Base-by-base conservation (phyloP, 805 yeast genomes). In the Wickerhamiella azymoides region DNA sequence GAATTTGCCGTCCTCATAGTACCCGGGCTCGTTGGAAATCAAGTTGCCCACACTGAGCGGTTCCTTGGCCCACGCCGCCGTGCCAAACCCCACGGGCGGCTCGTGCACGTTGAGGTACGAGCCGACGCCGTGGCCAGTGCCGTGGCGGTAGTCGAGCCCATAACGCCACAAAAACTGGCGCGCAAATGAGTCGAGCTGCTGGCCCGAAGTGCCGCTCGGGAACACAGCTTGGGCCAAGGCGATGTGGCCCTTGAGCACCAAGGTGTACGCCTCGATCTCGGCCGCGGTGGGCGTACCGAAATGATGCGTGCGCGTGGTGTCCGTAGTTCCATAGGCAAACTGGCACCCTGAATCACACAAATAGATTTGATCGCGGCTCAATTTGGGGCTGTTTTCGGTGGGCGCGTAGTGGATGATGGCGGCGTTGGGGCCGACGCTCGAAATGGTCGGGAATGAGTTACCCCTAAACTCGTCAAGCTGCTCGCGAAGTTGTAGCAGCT, bases 61-160 rank as follows among this genome's bases (percentile, higher is more conserved):
- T 38, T 71, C 72, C 9, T 73, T 67, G 26, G 38, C 48, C 58
- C 61, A 67, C 48, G 27, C 28, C 81, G 51, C 52, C 45, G 49
- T 47, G n/a, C 55, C 84, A 49, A 92, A 77, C 13, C 88, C 94
- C 46, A 89, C 72, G 1, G 97, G 97, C 0, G 93, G 92, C 58
- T 93, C 96, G 61, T 92, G 98, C 14, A 92, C 97, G 60, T 81
- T 80, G 39, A 93, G 75, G 59, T 72, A 89, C 17, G 88, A 72
- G 2, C 96, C 97, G n/a, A 92, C 82, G 4, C 98, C 98, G 62
- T 92, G 98, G 1, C 97, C 96, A 0, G 97, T 85, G 9, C 98
- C 97, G 62, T 92, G 98, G 51, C 79, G 75, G 60, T 83, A 92
- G 60, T 84, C 92, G 41, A 84, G 67, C 0, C 97, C 97, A 44